These are phyloP conservation scores for Cutaneotrichosporon cavernicola DNA, from an alignment of 1,284 basidiomycete species.

Conservation along the genomic window DNA sequence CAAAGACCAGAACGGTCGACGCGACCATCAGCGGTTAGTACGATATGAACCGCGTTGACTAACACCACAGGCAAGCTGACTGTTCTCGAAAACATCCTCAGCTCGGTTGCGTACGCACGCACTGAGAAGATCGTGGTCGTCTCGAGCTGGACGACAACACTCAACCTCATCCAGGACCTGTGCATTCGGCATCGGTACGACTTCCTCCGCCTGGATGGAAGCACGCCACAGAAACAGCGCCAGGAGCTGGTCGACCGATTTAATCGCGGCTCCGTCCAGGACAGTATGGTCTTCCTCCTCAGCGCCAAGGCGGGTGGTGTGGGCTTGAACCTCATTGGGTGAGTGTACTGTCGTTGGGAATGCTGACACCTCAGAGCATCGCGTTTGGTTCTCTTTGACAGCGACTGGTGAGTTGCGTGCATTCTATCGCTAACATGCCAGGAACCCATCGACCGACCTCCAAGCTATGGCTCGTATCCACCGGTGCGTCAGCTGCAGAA, in stretches of 20 bases:
- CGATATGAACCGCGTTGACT: neutral
- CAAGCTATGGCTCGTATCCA: constrained; percentile 98
- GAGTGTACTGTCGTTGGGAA: constrained; percentile 9
- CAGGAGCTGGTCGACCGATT: constrained; percentile 59
- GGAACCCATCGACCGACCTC: constrained; percentile 63
- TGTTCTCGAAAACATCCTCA: constrained; percentile 71
- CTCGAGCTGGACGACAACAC: constrained; percentile 84
- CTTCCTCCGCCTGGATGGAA: constrained; percentile 83
- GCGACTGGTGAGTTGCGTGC: constrained; percentile 69
- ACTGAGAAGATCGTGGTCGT: constrained; percentile 92
- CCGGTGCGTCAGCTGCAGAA: constrained; percentile 60
- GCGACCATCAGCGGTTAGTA: constrained; percentile 21
- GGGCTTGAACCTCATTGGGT: constrained; percentile 83
- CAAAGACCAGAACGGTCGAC: constrained; percentile 8
- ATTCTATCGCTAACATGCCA: constrained; percentile 19
- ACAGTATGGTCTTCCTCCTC: constrained; percentile 75
- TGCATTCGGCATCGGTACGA: constrained; percentile 75
- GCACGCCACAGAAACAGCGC: constrained; percentile 73
- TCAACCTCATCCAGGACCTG: constrained; percentile 85
- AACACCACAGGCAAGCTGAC: constrained; percentile 67
- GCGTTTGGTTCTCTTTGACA: constrained; percentile 74
- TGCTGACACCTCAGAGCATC: constrained; percentile 61
- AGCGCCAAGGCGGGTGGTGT: constrained; percentile 95
- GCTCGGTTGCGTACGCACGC: constrained; percentile 63
- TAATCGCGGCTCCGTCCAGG: constrained; percentile 37